Evolutionary conservation across 2,329 filamentous ascomycete genomes (phyloP).

Genomic region (Pseudocercospora musae): DNA sequence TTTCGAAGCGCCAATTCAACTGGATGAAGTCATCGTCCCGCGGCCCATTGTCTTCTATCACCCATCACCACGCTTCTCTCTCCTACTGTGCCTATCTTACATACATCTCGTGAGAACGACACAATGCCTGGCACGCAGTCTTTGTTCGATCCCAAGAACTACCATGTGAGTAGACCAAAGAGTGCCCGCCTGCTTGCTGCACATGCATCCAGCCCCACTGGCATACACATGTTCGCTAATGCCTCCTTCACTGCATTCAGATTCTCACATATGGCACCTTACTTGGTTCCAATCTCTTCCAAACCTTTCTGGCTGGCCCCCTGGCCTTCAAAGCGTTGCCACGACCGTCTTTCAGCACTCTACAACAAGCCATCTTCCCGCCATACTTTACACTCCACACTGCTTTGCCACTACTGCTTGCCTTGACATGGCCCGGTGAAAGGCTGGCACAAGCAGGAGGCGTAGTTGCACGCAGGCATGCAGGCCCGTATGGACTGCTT

Average conservation of each 20-base stretch:
- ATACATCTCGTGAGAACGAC: no score
- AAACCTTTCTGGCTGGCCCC: slow-evolving; percentile 73
- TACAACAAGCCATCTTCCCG: slow-evolving; percentile 80
- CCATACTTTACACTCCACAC: slow-evolving; percentile 87
- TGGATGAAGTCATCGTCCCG: no score
- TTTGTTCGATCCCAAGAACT: slow-evolving; percentile 66
- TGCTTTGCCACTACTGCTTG: slow-evolving; percentile 66
- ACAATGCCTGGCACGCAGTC: slow-evolving; percentile 46
- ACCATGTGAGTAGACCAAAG: slow-evolving; percentile 50
- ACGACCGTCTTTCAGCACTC: slow-evolving; percentile 72
- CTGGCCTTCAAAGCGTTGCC: slow-evolving; percentile 74
- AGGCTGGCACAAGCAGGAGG: slow-evolving; percentile 28
- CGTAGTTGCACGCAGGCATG: slow-evolving; percentile 23
- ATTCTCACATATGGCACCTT: slow-evolving; percentile 74
- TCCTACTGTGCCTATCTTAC: no score
- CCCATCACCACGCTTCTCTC: no score
- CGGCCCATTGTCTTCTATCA: no score
- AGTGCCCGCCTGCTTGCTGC: neutral
- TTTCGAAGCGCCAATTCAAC: neutral
- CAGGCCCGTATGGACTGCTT: slow-evolving; percentile 44
- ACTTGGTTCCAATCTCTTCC: slow-evolving; percentile 81
- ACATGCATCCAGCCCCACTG: neutral
- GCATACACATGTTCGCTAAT: neutral
- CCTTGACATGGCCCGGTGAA: slow-evolving; percentile 75
- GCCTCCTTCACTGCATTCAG: neutral